Percentiles rank a stretch among this genome's conserved stretches.
Evolutionary conservation across 2,329 filamentous ascomycete species (phyloP).

Genomic region (Nemania serpens): DNA sequence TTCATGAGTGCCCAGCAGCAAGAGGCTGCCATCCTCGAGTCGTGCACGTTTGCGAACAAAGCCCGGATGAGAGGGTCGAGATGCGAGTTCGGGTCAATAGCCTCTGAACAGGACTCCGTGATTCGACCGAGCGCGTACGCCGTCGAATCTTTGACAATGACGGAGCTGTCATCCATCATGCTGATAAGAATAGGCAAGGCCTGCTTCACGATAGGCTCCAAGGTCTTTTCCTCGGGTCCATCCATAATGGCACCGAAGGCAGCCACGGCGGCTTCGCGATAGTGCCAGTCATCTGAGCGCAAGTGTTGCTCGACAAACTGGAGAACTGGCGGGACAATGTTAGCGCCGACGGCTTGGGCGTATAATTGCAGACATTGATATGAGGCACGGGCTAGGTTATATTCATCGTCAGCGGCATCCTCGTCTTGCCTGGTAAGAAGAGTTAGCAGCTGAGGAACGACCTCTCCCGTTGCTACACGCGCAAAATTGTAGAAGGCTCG

Average conservation of each 20-base stretch:
- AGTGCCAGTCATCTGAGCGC: constrained; percentile 90
- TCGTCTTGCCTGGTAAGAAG: constrained; percentile 97
- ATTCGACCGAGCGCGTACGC: constrained; percentile 96
- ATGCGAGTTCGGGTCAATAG: constrained; percentile 84
- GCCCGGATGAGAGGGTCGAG: constrained; percentile 84
- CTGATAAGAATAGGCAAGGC: constrained; percentile 88
- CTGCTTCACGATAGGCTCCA: constrained; percentile 95
- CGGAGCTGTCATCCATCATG: constrained; percentile 86
- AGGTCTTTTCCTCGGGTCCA: constrained; percentile 87
- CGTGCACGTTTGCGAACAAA: constrained; percentile 87
- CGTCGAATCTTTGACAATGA: constrained; percentile 94
- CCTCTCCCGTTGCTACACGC: constrained; percentile 88
- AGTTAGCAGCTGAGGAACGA: constrained; percentile 86
- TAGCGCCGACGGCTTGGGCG: constrained; percentile 84
- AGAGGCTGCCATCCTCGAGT: constrained; percentile 94
- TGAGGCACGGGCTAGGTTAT: constrained; percentile 91
- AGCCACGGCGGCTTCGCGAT: constrained; percentile 92
- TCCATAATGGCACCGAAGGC: constrained; percentile 99
- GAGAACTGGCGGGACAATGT: constrained; percentile 85
- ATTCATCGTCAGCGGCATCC: constrained; percentile 94
- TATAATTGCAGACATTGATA: constrained; percentile 98
- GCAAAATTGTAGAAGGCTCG: constrained; percentile 96
- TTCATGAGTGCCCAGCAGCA: constrained; percentile 99
- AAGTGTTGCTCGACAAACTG: constrained; percentile 91
- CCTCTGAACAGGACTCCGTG: constrained; percentile 88